Conservation (phyloP, 2,329 filamentous ascomycete species). For the Fusarium longipes region DNA sequence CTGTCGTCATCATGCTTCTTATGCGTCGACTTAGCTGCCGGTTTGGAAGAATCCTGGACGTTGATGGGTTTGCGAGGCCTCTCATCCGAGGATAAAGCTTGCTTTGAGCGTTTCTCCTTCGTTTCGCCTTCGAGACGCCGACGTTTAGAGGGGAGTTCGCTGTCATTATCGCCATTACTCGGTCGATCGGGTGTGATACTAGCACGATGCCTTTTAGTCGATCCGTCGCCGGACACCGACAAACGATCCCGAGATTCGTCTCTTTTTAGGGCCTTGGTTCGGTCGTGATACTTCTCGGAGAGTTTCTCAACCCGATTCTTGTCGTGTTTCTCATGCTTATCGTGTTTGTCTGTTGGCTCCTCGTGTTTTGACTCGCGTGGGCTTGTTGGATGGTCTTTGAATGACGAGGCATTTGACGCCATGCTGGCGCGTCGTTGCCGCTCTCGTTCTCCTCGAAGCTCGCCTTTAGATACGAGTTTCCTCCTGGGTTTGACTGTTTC, state of each 20-base stretch:
- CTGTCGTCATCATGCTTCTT: conserved; percentile 58
- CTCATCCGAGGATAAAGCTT: conserved; percentile 59
- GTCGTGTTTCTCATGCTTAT: conserved; percentile 49
- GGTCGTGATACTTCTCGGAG: conserved; percentile 68
- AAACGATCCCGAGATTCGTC: conserved; percentile 69
- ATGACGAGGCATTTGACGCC: conserved; percentile 64
- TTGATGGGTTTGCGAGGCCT: conserved; percentile 57
- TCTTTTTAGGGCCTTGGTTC: conserved; percentile 69
- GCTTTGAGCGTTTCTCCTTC: conserved; percentile 62
- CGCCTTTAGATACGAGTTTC: conserved; percentile 72
- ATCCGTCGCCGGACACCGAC: conserved; percentile 61
- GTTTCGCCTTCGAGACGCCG: conserved; percentile 66
- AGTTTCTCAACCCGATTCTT: conserved; percentile 55
- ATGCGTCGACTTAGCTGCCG: conserved; percentile 48
- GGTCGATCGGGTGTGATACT: conserved; percentile 68
- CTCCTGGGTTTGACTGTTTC: conserved; percentile 69
- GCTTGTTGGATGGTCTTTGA: conserved; percentile 63
- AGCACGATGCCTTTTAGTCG: conserved; percentile 68
- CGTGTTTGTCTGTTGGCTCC: conserved; percentile 59
- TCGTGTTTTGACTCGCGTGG: conserved; percentile 63
- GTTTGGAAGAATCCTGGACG: conserved; percentile 56
- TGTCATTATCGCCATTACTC: conserved; percentile 63
- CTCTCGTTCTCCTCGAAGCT: conserved; percentile 69
- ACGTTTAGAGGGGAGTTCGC: conserved; percentile 64
- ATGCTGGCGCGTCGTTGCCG: conserved; percentile 69